Conservation (phyloP, 306 rosid species). For the Prinsepia uniflora region DNA sequence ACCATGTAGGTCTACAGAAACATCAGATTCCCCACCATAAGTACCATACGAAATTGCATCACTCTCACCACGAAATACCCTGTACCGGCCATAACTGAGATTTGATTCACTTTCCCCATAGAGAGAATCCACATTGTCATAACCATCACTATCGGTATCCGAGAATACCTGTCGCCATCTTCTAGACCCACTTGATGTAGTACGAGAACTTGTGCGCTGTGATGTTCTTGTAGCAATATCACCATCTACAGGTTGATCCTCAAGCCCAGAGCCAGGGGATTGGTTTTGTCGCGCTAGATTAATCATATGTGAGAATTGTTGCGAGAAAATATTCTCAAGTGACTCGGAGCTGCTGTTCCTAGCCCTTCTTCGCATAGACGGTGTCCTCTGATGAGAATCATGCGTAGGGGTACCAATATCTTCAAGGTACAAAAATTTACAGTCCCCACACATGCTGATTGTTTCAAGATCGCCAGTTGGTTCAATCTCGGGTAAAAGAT, state of each 20-base stretch:
- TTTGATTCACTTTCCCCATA: slow-evolving; percentile 71
- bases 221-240: slow-evolving; percentile 39
- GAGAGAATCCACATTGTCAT: slow-evolving; percentile 57
- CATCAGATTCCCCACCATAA: slow-evolving; percentile 86
- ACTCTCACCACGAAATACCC: slow-evolving; percentile 52
- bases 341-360: slow-evolving; percentile 67
- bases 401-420: slow-evolving; percentile 47
- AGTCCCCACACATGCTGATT: slow-evolving; percentile 65
- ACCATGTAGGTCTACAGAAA: slow-evolving; percentile 68
- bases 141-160: slow-evolving; percentile 79
- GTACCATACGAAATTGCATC: slow-evolving; percentile 65
- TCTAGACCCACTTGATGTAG: slow-evolving; percentile 67
- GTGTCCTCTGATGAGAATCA: slow-evolving; percentile 32
- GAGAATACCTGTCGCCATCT: slow-evolving; percentile 62
- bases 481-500: slow-evolving; percentile 48
- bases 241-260: slow-evolving; percentile 46
- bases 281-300: slow-evolving; percentile 48
- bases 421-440: slow-evolving; percentile 81
- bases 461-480: slow-evolving; percentile 37
- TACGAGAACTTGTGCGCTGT: slow-evolving; percentile 55
- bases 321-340: slow-evolving; percentile 42
- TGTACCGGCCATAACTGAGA: slow-evolving; percentile 51
- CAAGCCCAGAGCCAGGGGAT: slow-evolving; percentile 40
- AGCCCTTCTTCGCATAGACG: slow-evolving; percentile 53
- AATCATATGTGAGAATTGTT: slow-evolving; percentile 43